A percentile compares a stretch with the other conserved stretches of the same genome.
phyloP scores from a whole-genome alignment of 2,329 filamentous ascomycete species.

The Talaromyces sp. region DNA sequence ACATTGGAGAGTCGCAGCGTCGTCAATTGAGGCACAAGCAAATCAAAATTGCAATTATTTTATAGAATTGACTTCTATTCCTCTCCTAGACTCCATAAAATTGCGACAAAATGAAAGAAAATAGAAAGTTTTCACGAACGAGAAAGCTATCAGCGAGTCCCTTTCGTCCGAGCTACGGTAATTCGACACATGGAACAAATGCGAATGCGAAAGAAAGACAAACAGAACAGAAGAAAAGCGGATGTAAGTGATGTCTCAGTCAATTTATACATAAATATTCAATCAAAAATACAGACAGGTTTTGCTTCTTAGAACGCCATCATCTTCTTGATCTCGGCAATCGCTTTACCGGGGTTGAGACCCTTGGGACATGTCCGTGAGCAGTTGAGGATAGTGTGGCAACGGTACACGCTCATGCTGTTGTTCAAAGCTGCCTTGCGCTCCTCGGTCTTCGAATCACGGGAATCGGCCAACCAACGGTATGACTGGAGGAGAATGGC shows the following conservation, averaged over 20 bases:
- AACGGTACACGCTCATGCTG: conserved; percentile 97
- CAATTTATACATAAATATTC: conserved; percentile 10
- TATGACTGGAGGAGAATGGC: conserved; percentile 97
- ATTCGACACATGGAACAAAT: background rate
- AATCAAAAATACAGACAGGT: background rate
- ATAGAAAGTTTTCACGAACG: background rate
- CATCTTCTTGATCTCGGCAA: conserved; percentile 98
- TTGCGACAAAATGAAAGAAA: background rate
- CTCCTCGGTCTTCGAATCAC: conserved; percentile 84
- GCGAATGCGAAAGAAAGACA: background rate
- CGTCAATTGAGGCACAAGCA: background rate
- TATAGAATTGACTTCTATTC: background rate
- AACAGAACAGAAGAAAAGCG: background rate
- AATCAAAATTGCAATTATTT: background rate
- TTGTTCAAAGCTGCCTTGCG: conserved; percentile 92
- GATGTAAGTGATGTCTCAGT: background rate
- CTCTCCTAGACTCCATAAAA: background rate
- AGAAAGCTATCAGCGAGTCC: background rate
- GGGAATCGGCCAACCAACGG: conserved; percentile 92
- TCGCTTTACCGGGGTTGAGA: conserved; percentile 88
- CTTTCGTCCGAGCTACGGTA: background rate
- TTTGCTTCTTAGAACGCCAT: conserved; percentile 55
- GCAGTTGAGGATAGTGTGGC: conserved; percentile 99
- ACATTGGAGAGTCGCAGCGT: background rate
- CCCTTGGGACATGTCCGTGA: conserved; percentile 97